Base-by-base conservation (phyloP, 129 eudicot genomes). In the Lactuca saligna region DNA sequence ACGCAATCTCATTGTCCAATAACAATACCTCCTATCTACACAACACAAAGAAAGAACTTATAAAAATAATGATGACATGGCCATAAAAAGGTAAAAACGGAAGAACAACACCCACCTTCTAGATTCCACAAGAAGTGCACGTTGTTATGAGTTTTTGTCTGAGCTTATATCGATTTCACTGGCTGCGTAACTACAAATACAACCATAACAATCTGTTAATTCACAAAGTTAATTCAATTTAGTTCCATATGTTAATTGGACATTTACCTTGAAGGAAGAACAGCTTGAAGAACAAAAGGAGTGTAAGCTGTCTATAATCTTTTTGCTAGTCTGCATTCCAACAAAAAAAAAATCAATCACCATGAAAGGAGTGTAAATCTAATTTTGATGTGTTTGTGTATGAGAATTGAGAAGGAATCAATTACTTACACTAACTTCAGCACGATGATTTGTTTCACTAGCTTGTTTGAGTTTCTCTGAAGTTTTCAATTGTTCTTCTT, bases 401-500 rank as follows among this genome's bases (percentile, higher is more conserved):
- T 64, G 17, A 46, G 50, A 44, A 2, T 10, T 17, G 33, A 35
- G 20, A 13, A 20, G 31, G 32, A 72, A 20, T 63, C 4, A 25
- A 25, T 25, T 25, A 79, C 96, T 86, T 88, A 92, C 98, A 72
- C 89, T 82, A 75, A 86, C 89, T 84, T 86, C 76, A 55, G 80
- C 69, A 33, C 46, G 85, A 65, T 92, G 96, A 76, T 92, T 96
- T 15, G 82, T 72, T 75, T 88, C 98, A 64, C 95, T 92, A 12
- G 96, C 98, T 86, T 86, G 91, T 81, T 92, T 88, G 69, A 92
- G 98, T 81, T 92, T 88, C 5, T 84, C 94, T 35, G 98, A 86
- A 16, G 98, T 92, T 92, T 83, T 92, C 98, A 96, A 92, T 92
- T 37, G 96, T 92, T 81, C 96, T 86, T 34, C 98, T 76, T 11